A percentile compares a stretch with the other conserved stretches of the same genome.
These are phyloP conservation scores for Fusarium tjaetaba DNA, from an alignment of 2,329 filamentous ascomycete species.

Conservation along the genomic window DNA sequence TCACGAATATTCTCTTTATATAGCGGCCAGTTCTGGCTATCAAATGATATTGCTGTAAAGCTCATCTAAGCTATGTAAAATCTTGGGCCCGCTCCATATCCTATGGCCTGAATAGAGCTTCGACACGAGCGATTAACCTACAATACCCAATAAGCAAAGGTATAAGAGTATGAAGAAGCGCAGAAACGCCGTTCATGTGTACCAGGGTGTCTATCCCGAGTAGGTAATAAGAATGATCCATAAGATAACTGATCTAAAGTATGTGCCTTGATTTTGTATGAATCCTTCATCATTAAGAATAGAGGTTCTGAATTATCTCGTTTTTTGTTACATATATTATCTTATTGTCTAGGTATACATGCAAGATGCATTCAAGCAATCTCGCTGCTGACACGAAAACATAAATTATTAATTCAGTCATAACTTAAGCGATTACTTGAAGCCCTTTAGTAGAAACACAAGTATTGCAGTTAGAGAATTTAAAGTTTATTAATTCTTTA, in stretches of 20 bases:
- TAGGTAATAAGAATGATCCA: not conserved
- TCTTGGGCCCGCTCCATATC: not conserved
- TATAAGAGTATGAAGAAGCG: not conserved
- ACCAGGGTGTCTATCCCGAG: not conserved
- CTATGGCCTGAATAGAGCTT: not conserved
- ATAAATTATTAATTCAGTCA: not conserved
- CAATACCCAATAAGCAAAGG: not conserved
- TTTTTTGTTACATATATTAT: not conserved
- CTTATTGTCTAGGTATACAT: too few relatives aligned
- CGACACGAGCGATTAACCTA: too few relatives aligned
- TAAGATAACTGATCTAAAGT: not conserved
- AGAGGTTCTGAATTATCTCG: not conserved
- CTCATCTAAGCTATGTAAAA: not conserved
- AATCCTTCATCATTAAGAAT: not conserved
- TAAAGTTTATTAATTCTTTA: not conserved
- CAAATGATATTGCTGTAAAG: not conserved
- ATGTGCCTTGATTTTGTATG: not conserved
- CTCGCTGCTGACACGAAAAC: not conserved
- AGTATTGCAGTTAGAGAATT: not conserved
- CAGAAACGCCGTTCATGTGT: not conserved
- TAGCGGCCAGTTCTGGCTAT: not conserved
- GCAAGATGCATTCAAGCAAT: not conserved
- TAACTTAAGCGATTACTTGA: not conserved
- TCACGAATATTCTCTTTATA: not conserved
- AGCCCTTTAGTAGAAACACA: not conserved